Conservation (phyloP, 169 alveolate species). For the Plasmodium vivax region DNA sequence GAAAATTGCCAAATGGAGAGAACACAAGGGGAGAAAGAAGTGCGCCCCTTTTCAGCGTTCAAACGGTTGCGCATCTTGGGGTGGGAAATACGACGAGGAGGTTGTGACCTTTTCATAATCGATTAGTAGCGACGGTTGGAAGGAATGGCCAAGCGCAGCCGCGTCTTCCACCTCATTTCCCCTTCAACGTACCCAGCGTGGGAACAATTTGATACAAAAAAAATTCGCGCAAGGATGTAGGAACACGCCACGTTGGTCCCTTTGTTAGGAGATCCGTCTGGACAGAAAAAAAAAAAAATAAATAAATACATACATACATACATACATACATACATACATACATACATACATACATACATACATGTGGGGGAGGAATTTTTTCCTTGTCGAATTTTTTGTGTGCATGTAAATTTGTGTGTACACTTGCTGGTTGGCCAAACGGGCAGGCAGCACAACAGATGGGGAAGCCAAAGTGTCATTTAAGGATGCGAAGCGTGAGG, state of each 20-base stretch:
- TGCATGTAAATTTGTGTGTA: background rate
- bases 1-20: background rate
- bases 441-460: background rate
- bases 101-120: background rate
- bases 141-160: background rate
- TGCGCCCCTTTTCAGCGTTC: background rate
- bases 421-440: background rate
- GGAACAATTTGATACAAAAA: background rate
- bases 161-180: background rate
- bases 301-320: too few relatives aligned
- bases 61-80: background rate
- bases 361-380: background rate
- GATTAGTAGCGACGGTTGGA: background rate
- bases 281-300: background rate
- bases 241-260: background rate
- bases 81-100: background rate
- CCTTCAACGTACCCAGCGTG: background rate
- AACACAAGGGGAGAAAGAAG: background rate
- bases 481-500: background rate
- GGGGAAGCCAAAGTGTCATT: background rate
- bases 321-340: too few relatives aligned
- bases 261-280: background rate
- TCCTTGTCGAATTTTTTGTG: background rate
- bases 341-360: too few relatives aligned
- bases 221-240: background rate